Evolutionary conservation across 2,329 filamentous ascomycete genomes (phyloP).

Genomic region (Aspergillus intermedius): DNA sequence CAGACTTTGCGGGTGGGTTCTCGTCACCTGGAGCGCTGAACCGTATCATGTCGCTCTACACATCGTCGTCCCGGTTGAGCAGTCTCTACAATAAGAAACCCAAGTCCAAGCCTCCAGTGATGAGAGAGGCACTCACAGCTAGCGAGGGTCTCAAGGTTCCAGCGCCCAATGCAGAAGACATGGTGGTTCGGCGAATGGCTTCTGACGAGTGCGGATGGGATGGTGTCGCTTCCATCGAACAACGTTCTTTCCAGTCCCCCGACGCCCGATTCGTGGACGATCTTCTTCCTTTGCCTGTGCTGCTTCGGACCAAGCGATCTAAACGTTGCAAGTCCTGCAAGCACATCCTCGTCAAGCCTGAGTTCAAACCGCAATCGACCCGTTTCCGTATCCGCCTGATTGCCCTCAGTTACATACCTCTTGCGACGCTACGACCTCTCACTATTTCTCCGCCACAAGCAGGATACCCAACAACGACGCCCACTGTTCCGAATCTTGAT

Average conservation of each 20-base stretch:
- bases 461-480: conserved; percentile 12
- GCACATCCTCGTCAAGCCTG: conserved; percentile 91
- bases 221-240: conserved; percentile 51
- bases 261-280: conserved; percentile 61
- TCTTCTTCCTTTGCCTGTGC: conserved; percentile 72
- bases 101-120: conserved; percentile 61
- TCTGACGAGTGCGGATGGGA: conserved; percentile 53
- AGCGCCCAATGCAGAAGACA: conserved; percentile 53
- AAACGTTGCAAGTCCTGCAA: conserved; percentile 90
- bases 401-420: conserved; percentile 80
- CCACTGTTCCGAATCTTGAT: conserved; percentile 36
- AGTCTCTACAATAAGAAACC: conserved; percentile 56
- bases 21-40: conserved; percentile 74
- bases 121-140: conserved; percentile 69
- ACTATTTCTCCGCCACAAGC: conserved; percentile 35
- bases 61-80: conserved; percentile 48
- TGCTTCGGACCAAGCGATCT: conserved; percentile 83
- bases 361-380: conserved; percentile 80
- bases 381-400: conserved; percentile 90
- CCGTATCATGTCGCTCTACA: conserved; percentile 88
- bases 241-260: conserved; percentile 46
- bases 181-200: conserved; percentile 55
- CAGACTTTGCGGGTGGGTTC: conserved; percentile 43
- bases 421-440: conserved; percentile 60
- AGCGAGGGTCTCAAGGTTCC: conserved; percentile 66